A percentile compares a stretch with the other conserved stretches of the same genome.
Conservation (phyloP, 2,329 filamentous ascomycete species). For the Diaporthe sp. region DNA sequence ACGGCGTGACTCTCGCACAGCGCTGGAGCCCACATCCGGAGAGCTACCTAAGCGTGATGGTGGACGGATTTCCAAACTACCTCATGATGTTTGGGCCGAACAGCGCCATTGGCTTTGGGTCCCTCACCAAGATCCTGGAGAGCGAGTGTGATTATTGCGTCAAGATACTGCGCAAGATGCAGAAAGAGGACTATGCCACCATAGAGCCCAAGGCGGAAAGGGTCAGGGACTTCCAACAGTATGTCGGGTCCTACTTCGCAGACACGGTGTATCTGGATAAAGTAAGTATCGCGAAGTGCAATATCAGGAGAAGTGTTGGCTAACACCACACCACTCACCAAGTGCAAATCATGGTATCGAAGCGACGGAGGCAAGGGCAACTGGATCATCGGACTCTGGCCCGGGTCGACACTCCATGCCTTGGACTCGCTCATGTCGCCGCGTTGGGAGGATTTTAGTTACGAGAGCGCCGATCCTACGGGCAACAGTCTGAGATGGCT, state of each 20-base stretch:
- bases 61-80: constrained; percentile 64
- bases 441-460: constrained; percentile 63
- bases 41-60: constrained; percentile 61
- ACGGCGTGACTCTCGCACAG: constrained; percentile 52
- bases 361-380: constrained; percentile 56
- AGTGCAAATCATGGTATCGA: constrained; percentile 69
- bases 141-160: constrained; percentile 63
- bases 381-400: constrained; percentile 60
- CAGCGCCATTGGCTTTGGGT: constrained; percentile 61
- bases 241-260: constrained; percentile 63
- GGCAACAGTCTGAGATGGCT: constrained; percentile 56
- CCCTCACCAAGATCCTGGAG: constrained; percentile 62
- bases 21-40: constrained; percentile 57
- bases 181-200: constrained; percentile 60
- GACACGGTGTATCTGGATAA: constrained; percentile 62
- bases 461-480: constrained; percentile 50
- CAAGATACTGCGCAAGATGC: constrained; percentile 61
- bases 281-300: not conserved
- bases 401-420: constrained; percentile 60
- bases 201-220: constrained; percentile 60
- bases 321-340: not conserved
- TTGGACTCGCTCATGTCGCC: constrained; percentile 58
- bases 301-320: not conserved
- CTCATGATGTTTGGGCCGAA: constrained; percentile 66
- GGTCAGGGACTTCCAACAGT: constrained; percentile 62